These are phyloP conservation scores for Apiotrichum porosum DNA, from an alignment of 1,284 basidiomycete species.

Conservation along the genomic window DNA sequence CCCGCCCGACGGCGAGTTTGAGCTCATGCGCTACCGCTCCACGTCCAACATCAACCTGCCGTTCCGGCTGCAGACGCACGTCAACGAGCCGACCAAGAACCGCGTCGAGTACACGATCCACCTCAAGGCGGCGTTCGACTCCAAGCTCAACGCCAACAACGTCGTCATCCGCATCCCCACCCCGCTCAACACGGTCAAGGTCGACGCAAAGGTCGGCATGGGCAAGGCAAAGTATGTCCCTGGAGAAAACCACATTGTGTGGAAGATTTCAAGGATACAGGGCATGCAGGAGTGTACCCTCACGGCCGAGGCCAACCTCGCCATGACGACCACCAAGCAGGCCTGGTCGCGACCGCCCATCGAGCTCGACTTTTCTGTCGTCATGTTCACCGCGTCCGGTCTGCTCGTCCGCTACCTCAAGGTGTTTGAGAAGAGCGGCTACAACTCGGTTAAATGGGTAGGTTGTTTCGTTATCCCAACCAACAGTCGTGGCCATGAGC, in stretches of 20 bases:
- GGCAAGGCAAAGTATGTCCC: conserved; percentile 98
- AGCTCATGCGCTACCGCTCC: conserved; percentile 94
- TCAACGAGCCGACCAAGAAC: conserved; percentile 86
- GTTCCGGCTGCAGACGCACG: conserved; percentile 80
- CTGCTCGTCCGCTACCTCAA: conserved; percentile 95
- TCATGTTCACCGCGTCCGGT: conserved; percentile 97
- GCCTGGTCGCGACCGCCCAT: conserved; percentile 97
- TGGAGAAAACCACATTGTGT: conserved; percentile 88
- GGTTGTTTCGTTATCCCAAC: no score
- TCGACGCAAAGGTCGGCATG: conserved; percentile 80
- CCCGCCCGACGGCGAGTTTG: conserved; percentile 98
- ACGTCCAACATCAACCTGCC: conserved; percentile 95
- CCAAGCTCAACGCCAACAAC: conserved; percentile 88
- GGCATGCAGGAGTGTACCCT: conserved; percentile 87
- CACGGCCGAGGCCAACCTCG: conserved; percentile 74
- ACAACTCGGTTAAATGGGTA: conserved; percentile 58
- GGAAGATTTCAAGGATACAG: conserved; percentile 92
- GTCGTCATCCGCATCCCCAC: conserved; percentile 92
- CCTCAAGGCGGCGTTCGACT: conserved; percentile 81
- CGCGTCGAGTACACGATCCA: conserved; percentile 88
- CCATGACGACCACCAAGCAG: conserved; percentile 81
- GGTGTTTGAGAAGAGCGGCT: conserved; percentile 89
- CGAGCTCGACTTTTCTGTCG: conserved; percentile 88
- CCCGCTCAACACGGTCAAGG: conserved; percentile 85
- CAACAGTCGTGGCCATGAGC: no score